These are phyloP conservation scores for Exophiala mesophila DNA, from an alignment of 2,329 filamentous ascomycete genomes.

Conservation along the genomic window DNA sequence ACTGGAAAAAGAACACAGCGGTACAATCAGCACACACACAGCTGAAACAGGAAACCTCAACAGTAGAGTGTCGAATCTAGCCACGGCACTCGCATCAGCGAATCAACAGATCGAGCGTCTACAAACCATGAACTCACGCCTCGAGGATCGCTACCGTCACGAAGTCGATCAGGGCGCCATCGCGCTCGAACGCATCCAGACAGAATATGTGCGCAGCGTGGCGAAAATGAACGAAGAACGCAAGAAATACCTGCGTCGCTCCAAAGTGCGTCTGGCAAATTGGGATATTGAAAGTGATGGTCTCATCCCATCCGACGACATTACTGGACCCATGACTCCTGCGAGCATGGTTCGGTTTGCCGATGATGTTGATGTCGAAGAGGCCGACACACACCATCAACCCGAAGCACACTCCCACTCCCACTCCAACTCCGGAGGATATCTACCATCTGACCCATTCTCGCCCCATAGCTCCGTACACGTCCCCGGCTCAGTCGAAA, in stretches of 20 bases:
- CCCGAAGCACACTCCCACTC: too few species aligned
- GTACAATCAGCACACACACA: conserved; percentile 30
- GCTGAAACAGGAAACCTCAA: conserved; percentile 38
- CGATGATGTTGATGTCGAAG: conserved; percentile 31
- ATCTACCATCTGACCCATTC: conserved; percentile 3
- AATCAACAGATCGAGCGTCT: conserved; percentile 35
- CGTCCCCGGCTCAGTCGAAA: conserved; percentile 21
- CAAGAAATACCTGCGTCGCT: conserved; percentile 27
- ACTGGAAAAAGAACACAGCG: conserved; percentile 27
- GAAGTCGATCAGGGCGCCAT: conserved; percentile 37
- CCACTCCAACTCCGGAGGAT: too few species aligned
- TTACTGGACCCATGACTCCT: conserved; percentile 41
- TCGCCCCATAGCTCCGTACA: conserved; percentile 6
- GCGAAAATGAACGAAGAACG: conserved; percentile 27
- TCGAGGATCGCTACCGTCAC: conserved; percentile 35
- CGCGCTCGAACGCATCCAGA: conserved; percentile 34
- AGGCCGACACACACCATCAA: too few species aligned
- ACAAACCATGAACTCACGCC: conserved; percentile 31
- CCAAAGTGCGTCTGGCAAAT: conserved; percentile 37
- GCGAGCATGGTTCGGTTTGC: conserved; percentile 39
- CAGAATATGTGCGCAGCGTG: conserved; percentile 33
- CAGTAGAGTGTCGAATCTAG: conserved; percentile 37
- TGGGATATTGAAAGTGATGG: conserved; percentile 36
- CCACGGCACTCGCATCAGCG: conserved; percentile 35
- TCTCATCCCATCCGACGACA: conserved; percentile 29